A percentile compares a stretch with the other conserved stretches of the same genome.
phyloP scores from a whole-genome alignment of 352 stramenopile genomes.

The Phytophthora multivora region DNA sequence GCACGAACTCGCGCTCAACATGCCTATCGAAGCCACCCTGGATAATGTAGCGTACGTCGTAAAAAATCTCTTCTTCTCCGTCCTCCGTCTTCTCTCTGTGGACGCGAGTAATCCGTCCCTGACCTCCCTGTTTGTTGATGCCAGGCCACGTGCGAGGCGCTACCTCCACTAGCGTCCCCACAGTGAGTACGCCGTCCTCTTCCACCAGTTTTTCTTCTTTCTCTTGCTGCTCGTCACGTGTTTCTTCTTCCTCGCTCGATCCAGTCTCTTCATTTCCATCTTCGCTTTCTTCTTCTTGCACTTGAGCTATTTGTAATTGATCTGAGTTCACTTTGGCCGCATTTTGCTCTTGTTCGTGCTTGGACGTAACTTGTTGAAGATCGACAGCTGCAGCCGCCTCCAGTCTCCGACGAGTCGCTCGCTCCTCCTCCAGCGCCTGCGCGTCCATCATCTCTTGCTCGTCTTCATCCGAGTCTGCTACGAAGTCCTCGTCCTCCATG shows the following conservation, averaged over 20 bases:
- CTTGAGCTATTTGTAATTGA: background rate
- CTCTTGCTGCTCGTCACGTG: background rate
- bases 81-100: slow-evolving; percentile 33
- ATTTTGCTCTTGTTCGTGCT: slow-evolving; percentile 3
- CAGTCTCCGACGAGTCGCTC: background rate
- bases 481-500: slow-evolving; percentile 63
- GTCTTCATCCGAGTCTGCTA: slow-evolving; percentile 59
- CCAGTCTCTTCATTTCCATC: slow-evolving; percentile 1
- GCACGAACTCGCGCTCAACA: slow-evolving; percentile 71
- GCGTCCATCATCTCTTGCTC: slow-evolving; percentile 30
- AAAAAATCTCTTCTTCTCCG: slow-evolving; percentile 49
- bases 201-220: background rate
- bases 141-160: slow-evolving; percentile 83
- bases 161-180: slow-evolving; percentile 61
- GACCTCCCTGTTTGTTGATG: slow-evolving; percentile 86
- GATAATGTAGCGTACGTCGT: slow-evolving; percentile 81
- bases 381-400: background rate
- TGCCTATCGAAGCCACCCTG: slow-evolving; percentile 77
- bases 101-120: slow-evolving; percentile 58
- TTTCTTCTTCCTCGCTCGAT: background rate
- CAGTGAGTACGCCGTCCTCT: slow-evolving; percentile 29
- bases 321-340: background rate
- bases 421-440: slow-evolving; percentile 12
- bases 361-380: background rate
- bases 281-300: background rate